Conservation (phyloP, 306 rosid species). For the Dalbergia oliveri region DNA sequence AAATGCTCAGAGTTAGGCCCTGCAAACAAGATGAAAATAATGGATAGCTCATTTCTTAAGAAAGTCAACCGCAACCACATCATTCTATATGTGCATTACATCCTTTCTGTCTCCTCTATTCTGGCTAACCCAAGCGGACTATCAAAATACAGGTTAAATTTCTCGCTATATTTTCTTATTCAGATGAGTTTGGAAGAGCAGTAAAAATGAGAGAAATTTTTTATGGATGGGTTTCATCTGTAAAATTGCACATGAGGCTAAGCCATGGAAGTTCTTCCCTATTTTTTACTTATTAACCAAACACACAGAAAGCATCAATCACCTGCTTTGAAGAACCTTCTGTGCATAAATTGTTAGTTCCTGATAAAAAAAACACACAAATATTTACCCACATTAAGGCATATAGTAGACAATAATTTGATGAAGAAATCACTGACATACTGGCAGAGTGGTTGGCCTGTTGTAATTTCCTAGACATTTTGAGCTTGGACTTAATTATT, state of each 20-base stretch:
- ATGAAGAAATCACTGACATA: background rate
- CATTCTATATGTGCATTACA: background rate
- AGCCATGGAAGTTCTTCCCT: too few species aligned
- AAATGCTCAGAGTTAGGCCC: background rate
- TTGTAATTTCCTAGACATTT: background rate
- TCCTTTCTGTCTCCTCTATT: background rate
- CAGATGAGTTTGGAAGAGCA: too few species aligned
- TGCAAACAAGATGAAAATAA: background rate
- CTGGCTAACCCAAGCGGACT: background rate
- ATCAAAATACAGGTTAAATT: background rate
- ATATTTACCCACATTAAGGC: background rate
- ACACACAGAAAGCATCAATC: background rate
- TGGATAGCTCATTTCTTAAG: background rate
- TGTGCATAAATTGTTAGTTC: background rate
- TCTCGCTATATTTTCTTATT: too few species aligned
- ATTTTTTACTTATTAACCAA: background rate
- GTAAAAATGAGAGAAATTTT: too few species aligned
- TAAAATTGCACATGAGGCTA: too few species aligned
- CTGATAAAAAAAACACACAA: background rate
- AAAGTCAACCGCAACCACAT: background rate
- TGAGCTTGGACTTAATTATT: slow-evolving; percentile 36
- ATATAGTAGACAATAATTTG: background rate
- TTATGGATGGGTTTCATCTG: too few species aligned
- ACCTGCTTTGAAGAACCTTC: slow-evolving; percentile 14
- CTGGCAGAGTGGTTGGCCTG: background rate